Base-by-base conservation (phyloP, 2,329 filamentous ascomycete species). In the Pezicula carpinea region DNA sequence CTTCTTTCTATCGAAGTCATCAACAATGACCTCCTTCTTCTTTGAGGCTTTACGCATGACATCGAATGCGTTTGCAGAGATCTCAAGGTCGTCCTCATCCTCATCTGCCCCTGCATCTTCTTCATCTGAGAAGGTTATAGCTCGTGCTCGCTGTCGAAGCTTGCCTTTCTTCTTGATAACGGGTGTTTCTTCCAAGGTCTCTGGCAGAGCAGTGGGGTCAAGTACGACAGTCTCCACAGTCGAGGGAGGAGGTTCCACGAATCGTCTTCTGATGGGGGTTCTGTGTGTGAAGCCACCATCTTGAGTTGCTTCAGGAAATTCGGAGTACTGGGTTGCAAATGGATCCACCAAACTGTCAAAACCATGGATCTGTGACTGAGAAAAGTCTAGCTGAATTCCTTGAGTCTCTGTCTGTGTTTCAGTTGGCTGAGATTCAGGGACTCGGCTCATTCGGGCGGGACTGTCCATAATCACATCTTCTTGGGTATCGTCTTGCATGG, bases 1-100 rank as follows among this genome's bases (percentile, higher is more conserved):
- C 64, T 86, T 91, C 67, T 89, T 91, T 66, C 85, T 88, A 68
- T 96, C 79, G 58, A 90, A 95, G 1, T 74, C 72, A 14, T 76
- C 72, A n/a, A 62, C 59, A 7, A 62, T 60, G 5, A 70, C 69
- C 43, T 76, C 73, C 57, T 79, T 79, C 58, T 78, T 77, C 59
- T 75, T 75, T 34, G 79, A 77, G 3, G 77, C 82, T 60, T 83
- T 84, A 56, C 80, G 80, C 79, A 96, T 81, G 31, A 84, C 66
- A 46, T 78, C 61, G 41, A 66, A 65, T 5, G 56, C 54, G 49
- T 62, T 59, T 13, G 56, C 53, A 18, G 64, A 61, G 48, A 71
- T 65, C 21, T 68, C 64, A 48, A 68, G 64, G 14, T 70, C 58
- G 7, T 63, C 59, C 22, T 61, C 53, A 34, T 61, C 48, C 44